phyloP scores from a whole-genome alignment of 345 rosid species.

The Eucalyptus marginata region DNA sequence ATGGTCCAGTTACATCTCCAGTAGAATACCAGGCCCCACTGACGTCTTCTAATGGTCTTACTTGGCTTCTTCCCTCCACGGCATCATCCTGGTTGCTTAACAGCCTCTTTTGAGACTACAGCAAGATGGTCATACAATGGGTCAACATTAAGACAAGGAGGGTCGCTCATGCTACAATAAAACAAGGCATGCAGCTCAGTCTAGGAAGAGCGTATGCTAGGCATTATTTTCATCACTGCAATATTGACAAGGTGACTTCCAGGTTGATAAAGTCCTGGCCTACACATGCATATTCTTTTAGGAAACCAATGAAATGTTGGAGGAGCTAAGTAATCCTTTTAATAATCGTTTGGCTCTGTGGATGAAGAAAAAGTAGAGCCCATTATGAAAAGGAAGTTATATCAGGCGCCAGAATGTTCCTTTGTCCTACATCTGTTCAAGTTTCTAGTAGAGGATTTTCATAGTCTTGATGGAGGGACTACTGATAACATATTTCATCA shows the following conservation, averaged over 20 bases:
- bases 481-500: not conserved
- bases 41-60: conserved; percentile 13
- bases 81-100: not conserved
- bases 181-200: not conserved
- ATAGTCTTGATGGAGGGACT: not conserved
- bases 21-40: conserved; percentile 33
- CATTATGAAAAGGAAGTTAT: not conserved
- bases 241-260: not conserved
- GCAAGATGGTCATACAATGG: not conserved
- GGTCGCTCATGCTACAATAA: not conserved
- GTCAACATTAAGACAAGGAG: not conserved
- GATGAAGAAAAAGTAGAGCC: not conserved
- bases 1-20: conserved; percentile 17
- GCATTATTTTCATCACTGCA: not conserved
- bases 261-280: not conserved
- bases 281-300: not conserved
- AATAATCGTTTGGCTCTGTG: not conserved
- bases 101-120: not conserved
- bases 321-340: not conserved
- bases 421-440: not conserved
- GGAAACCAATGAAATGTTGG: not conserved
- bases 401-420: not conserved
- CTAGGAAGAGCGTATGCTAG: not conserved
- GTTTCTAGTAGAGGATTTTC: not conserved
- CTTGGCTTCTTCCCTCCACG: conserved; percentile 22